A percentile compares a stretch with the other conserved stretches of the same genome.
Conservation (phyloP, 305 asterid genomes). For the Solanum hybrid region DNA sequence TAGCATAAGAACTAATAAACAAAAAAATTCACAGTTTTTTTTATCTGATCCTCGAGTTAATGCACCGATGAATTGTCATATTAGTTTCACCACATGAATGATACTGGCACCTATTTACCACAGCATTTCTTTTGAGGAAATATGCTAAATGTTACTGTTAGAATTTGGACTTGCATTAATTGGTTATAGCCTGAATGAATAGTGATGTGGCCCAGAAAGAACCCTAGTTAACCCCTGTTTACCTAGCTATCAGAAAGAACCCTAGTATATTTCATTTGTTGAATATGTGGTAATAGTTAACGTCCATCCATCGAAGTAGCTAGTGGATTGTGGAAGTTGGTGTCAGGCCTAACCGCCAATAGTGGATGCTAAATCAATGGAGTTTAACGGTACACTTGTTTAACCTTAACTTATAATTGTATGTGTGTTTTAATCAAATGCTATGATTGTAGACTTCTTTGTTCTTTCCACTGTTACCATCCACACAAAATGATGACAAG, state of each 20-base stretch:
- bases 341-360: neutral
- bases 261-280: neutral
- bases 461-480: neutral
- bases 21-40: neutral
- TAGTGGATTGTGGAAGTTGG: neutral
- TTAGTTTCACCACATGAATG: neutral
- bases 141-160: neutral
- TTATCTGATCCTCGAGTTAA: neutral
- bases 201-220: neutral
- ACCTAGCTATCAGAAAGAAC: neutral
- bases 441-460: neutral
- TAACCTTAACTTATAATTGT: neutral
- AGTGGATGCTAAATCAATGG: neutral
- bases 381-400: neutral
- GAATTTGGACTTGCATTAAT: neutral
- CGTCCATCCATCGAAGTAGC: neutral
- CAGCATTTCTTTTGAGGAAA: neutral
- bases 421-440: neutral
- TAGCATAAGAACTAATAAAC: neutral
- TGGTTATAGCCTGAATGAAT: neutral
- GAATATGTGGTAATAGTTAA: neutral
- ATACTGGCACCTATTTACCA: neutral
- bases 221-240: neutral
- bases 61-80: neutral
- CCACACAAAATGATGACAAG: neutral